Base-by-base conservation (phyloP, 331 rosid species). In the Prunus yedoensis region DNA sequence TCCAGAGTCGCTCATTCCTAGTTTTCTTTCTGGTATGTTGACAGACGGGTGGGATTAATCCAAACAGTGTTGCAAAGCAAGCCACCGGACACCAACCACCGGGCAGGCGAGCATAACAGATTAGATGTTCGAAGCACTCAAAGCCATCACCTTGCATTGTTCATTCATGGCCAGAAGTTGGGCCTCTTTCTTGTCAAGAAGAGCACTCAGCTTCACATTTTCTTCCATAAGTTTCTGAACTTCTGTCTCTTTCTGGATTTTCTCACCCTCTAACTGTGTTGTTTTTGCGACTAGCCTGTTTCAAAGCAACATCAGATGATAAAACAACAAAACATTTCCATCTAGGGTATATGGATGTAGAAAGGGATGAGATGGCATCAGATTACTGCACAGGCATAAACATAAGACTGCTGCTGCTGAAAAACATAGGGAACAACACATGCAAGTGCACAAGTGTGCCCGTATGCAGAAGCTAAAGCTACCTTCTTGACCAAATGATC, bases 121-220 rank as follows among this genome's bases (percentile, higher is more conserved):
- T 76, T 77, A 87, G 76, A 85, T 85, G 76, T 80, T 71, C 20
- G 90, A 94, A 71, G 94, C 85, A 21, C 89, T 95, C 93, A 95
- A 88, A 23, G 99, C 99, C 99, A 95, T 95, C 83, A 95, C 90
- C 87, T 95, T 95, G 89, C 99, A 95, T 70, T 95, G 99, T 83
- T 92, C 98, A 79, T 95, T 92, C 96, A 95, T 81, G 77, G 99
- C 99, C 77, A 92, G 76, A 82, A 95, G 90, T 78, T 95, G 99
- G 66, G 99, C 99, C 88, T 92, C 99, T 85, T 95, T 95, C 91
- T 95, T 95, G 93, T 95, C 97, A 64, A 95, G 96, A 84, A 90
- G 85, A 77, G 98, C 86, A 77, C 86, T 95, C 86, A 95, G 82
- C 89, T 84, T 88, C 88, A 88, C 91, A 81, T 95, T 95, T 80